Conservation (phyloP, 176 grass and related monocot genomes). For the Oryza meyeriana region DNA sequence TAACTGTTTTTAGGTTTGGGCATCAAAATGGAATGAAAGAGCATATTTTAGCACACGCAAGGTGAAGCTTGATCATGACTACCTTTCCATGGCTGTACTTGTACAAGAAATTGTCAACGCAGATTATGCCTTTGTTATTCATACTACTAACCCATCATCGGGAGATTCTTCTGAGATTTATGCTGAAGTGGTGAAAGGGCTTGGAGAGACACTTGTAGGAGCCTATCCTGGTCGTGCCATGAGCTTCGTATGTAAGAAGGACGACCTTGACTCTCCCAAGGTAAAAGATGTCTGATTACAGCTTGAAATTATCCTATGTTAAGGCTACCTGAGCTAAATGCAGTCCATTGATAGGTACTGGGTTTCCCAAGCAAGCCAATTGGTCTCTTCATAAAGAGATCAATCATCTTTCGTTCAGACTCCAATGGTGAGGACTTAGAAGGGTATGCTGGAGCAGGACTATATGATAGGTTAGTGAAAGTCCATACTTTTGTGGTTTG, state of each 20-base stretch:
- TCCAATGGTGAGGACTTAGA: slow-evolving; percentile 98
- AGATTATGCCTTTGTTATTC: slow-evolving; percentile 99
- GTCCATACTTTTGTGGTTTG: background rate
- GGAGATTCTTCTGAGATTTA: slow-evolving; percentile 94
- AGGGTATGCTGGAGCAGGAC: slow-evolving; percentile 95
- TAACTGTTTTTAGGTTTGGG: slow-evolving; percentile 71
- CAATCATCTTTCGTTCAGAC: slow-evolving; percentile 96
- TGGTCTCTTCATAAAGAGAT: slow-evolving; percentile 86
- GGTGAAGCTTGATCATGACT: slow-evolving; percentile 93
- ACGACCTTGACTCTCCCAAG: slow-evolving; percentile 72
- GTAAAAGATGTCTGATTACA: slow-evolving; percentile 31
- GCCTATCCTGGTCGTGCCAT: slow-evolving; percentile 87
- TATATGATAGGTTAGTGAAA: slow-evolving; percentile 81
- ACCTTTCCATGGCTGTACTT: slow-evolving; percentile 92
- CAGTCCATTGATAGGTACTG: slow-evolving; percentile 54
- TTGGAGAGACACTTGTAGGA: slow-evolving; percentile 92
- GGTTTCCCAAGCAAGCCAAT: slow-evolving; percentile 95
- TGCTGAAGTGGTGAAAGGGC: slow-evolving; percentile 96
- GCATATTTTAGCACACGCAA: slow-evolving; percentile 95
- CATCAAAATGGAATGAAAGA: slow-evolving; percentile 99
- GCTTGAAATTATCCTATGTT: slow-evolving; percentile 15
- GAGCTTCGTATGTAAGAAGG: slow-evolving; percentile 89
- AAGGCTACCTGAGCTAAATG: slow-evolving; percentile 14
- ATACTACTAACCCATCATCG: slow-evolving; percentile 87
- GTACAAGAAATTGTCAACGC: slow-evolving; percentile 96